Conservation (phyloP, 2,329 filamentous ascomycete genomes). For the Hypoxylon sp. region DNA sequence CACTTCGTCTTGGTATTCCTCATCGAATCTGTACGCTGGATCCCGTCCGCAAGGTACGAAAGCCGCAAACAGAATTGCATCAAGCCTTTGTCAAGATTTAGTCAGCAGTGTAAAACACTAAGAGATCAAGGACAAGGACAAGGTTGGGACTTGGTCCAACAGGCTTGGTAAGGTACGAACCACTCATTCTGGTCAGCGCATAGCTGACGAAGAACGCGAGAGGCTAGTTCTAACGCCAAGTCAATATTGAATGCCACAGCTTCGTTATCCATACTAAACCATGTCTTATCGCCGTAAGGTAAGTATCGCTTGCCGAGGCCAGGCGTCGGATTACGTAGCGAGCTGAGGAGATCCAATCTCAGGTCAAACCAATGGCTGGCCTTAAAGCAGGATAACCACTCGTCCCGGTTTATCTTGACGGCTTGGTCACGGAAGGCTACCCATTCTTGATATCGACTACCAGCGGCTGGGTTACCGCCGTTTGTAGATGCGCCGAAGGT, state of each 20-base stretch:
- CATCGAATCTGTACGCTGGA: neutral
- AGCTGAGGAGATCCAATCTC: constrained; percentile 3
- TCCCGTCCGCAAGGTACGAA: neutral
- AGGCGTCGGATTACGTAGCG: constrained; percentile 4
- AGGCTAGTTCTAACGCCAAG: constrained; percentile 7
- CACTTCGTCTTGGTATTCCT: neutral
- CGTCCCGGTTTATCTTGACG: neutral
- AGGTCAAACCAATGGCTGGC: constrained; percentile 16
- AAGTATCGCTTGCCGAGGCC: neutral
- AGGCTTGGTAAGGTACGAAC: constrained; percentile 9
- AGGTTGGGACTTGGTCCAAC: neutral
- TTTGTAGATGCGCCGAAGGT: neutral
- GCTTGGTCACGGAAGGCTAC: neutral
- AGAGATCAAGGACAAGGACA: neutral
- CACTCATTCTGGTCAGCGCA: constrained; percentile 20
- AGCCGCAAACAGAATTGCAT: constrained; percentile 1
- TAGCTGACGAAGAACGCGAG: constrained; percentile 12
- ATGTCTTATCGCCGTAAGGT: constrained; percentile 3
- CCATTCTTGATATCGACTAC: constrained; percentile 7
- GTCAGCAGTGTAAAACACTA: neutral
- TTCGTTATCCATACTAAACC: constrained; percentile 28
- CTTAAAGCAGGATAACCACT: constrained; percentile 21
- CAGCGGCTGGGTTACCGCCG: neutral
- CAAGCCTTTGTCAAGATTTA: constrained; percentile 21
- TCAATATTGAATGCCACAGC: constrained; percentile 8